These are phyloP conservation scores for Rhodotorula glutinis DNA, from an alignment of 1,284 basidiomycete species.

Conservation along the genomic window DNA sequence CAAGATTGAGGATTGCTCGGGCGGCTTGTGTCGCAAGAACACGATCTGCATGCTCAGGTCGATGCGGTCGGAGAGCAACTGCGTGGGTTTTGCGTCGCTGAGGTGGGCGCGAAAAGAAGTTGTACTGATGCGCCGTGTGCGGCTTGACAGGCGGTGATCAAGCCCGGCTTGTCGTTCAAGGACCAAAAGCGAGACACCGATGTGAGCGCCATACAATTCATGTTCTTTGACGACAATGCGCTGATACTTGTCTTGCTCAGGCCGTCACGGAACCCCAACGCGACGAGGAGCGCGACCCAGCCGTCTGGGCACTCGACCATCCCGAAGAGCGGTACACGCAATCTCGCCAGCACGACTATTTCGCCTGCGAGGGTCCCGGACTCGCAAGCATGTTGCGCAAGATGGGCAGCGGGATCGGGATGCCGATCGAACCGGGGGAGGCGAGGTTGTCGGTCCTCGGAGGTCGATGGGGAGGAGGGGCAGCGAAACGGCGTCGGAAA, in stretches of 20 bases:
- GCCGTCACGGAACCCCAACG: slow-evolving; percentile 37
- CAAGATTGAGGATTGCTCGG: slow-evolving; percentile 34
- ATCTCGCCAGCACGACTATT: slow-evolving; percentile 33
- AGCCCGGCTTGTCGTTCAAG: slow-evolving; percentile 37
- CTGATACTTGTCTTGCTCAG: background rate
- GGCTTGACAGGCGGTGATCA: slow-evolving; percentile 27
- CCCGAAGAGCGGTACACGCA: slow-evolving; percentile 25
- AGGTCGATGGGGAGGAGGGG: background rate
- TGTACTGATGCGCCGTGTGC: background rate
- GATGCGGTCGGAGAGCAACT: slow-evolving; percentile 37
- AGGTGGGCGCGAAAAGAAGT: background rate
- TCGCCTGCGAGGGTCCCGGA: slow-evolving; percentile 37
- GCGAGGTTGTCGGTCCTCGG: background rate
- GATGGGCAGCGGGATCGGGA: slow-evolving; percentile 17
- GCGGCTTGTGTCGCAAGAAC: slow-evolving; percentile 28
- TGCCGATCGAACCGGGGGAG: background rate
- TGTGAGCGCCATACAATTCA: background rate
- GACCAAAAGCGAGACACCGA: slow-evolving; percentile 39
- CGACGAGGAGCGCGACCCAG: slow-evolving; percentile 16
- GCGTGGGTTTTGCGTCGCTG: slow-evolving; percentile 12
- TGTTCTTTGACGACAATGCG: no score
- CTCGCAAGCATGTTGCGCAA: slow-evolving; percentile 38
- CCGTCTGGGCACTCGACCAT: background rate
- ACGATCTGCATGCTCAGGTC: slow-evolving; percentile 39
- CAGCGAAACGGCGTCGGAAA: background rate